phyloP scores from a whole-genome alignment of 306 rosid species.

The Rosa persica region DNA sequence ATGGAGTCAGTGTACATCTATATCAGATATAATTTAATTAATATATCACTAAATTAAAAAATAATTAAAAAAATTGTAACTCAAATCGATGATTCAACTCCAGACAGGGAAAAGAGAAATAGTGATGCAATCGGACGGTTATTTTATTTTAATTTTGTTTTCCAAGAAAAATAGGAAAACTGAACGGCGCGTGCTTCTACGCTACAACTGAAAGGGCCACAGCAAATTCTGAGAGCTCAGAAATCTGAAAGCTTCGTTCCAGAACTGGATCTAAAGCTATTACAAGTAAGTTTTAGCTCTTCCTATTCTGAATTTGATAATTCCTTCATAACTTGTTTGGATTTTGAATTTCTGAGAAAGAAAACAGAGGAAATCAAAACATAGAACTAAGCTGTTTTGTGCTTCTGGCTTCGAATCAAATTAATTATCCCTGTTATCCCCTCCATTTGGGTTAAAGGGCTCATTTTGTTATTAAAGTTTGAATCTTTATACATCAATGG shows the following conservation, averaged over 20 bases:
- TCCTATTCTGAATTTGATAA: background rate
- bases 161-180: background rate
- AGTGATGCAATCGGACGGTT: too few relatives aligned
- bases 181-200: background rate
- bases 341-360: background rate
- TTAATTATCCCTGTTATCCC: background rate
- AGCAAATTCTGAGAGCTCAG: constrained; percentile 10
- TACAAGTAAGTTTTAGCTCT: background rate
- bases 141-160: background rate
- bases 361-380: background rate
- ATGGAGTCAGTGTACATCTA: too few relatives aligned
- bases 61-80: too few relatives aligned
- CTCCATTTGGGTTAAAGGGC: background rate
- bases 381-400: background rate
- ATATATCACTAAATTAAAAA: too few relatives aligned
- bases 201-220: background rate
- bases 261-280: constrained; percentile 9
- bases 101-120: too few relatives aligned
- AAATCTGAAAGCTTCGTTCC: background rate
- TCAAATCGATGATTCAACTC: too few relatives aligned
- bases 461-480: background rate
- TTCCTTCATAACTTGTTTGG: background rate
- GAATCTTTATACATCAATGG: background rate
- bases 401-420: background rate
- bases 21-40: too few relatives aligned